Conservation (phyloP, 176 grass and related monocot genomes). For the Rhynchospora tenuis region DNA sequence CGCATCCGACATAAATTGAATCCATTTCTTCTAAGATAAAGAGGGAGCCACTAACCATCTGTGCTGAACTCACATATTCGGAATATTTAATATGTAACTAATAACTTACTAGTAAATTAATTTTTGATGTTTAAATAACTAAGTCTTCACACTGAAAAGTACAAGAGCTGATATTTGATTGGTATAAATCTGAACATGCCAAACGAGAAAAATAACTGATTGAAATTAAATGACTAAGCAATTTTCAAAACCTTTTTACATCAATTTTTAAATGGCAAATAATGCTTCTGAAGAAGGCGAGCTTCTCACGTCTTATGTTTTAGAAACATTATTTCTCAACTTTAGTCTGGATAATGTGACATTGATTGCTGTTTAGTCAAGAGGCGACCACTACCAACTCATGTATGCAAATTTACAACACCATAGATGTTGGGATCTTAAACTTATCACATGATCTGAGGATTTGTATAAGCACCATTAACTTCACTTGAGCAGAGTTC, state of each 20-base stretch:
- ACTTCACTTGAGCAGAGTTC: neutral
- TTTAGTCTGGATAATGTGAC: conserved; percentile 2
- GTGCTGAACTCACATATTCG: too few species aligned
- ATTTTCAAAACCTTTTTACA: neutral
- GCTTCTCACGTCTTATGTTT: conserved; percentile 19
- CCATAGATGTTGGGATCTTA: conserved; percentile 15
- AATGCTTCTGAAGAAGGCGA: conserved; percentile 15
- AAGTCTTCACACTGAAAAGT: too few species aligned
- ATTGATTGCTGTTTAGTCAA: conserved; percentile 17
- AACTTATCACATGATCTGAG: conserved; percentile 11
- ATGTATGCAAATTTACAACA: neutral
- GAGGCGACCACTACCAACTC: neutral
- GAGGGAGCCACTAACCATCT: too few species aligned
- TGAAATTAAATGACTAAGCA: too few species aligned
- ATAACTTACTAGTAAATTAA: neutral
- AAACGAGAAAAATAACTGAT: neutral
- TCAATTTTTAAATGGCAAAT: neutral
- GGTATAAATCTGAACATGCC: neutral
- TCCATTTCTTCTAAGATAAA: too few species aligned
- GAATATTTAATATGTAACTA: too few species aligned
- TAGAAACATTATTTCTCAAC: neutral
- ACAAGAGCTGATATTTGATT: neutral
- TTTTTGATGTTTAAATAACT: neutral
- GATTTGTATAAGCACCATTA: neutral
- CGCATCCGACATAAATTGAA: too few species aligned